Evolutionary conservation across 352 stramenopile species (phyloP).

Genomic region (Phytophthora idaei): DNA sequence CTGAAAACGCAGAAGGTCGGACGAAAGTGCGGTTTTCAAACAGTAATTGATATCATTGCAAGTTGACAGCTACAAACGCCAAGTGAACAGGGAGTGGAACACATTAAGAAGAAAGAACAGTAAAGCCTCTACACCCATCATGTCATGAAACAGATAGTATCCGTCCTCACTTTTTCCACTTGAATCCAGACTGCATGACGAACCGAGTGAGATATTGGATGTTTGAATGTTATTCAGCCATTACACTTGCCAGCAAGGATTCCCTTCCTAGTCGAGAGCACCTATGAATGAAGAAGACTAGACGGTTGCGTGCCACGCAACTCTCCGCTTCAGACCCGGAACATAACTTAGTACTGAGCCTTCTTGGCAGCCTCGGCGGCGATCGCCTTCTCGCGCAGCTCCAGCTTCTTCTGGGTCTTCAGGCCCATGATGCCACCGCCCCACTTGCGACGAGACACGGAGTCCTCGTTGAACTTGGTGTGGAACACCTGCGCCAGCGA

Average conservation of each 20-base stretch:
- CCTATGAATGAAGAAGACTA: constrained; percentile 27
- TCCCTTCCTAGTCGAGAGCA: constrained; percentile 32
- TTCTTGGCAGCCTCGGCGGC: constrained; percentile 99
- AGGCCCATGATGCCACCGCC: constrained; percentile 99
- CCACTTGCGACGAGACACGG: constrained; percentile 94
- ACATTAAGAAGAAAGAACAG: constrained; percentile 8
- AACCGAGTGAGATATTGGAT: constrained; percentile 8
- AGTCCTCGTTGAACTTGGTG: constrained; percentile 98
- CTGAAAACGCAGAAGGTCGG: constrained; percentile 26
- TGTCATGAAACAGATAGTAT: constrained; percentile 9
- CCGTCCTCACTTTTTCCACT: background rate
- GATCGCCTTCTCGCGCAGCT: constrained; percentile 97
- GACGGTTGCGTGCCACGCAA: constrained; percentile 16
- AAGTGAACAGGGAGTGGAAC: constrained; percentile 10
- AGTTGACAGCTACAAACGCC: constrained; percentile 14
- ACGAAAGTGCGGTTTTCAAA: constrained; percentile 36
- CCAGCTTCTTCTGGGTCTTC: constrained; percentile 99
- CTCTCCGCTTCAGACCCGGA: constrained; percentile 8
- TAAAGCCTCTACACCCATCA: background rate
- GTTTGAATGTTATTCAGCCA: constrained; percentile 50
- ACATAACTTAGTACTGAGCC: constrained; percentile 90
- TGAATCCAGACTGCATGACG: background rate
- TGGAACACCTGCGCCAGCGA: constrained; percentile 93
- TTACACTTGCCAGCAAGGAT: constrained; percentile 34
- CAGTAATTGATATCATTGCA: constrained; percentile 23